Evolutionary conservation across 2,329 filamentous ascomycete species (phyloP), one percentile per base, ranked within the genome.

Genomic region (Diaporthe sp.): DNA sequence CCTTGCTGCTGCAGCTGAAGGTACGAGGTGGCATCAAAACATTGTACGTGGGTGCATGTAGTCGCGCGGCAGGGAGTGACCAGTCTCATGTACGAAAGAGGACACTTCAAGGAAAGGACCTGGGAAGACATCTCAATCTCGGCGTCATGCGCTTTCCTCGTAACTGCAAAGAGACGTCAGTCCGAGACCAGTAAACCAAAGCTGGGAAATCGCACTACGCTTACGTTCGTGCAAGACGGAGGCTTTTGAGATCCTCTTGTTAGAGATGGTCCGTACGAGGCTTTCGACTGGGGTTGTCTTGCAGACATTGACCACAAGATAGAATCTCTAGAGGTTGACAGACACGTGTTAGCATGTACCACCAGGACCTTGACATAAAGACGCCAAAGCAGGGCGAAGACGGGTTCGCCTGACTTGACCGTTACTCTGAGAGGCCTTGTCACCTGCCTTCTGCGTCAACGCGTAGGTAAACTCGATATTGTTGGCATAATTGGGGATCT

Each of bases 1-100:
- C 95, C 96, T 86, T 99, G 97, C 82, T 98, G 95, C 82, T 98
- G 96, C 39, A 99, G 86, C 80, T 98, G 95, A 28, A 99, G 88
- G 82, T 98, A 99, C 2, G 95, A 97, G 4, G 92, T 93, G 4
- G 94, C 96, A 83, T 99, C 97, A 79, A 98, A 99, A 82, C 97
- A 99, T 82, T 98, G 95, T 37, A 97, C 94, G 83, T 99, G 97
- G 4, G 91, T 93, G 85, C 97, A 99, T 46, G 92, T 85, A 4
- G 92, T 89, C 5, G 94, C 94, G 46, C 97, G 92, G 79, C 95
- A 95, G 0, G 97, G 97, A 22, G 94, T 88, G 12, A 89, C 89
- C 49, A 99, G 93, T 76, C 96, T 90, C 82, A 95, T 91, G 49
- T 95, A 98, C 4, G 95, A 97, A 44, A 98, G 87, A 0, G 97